phyloP scores from a whole-genome alignment of 164 flowering plant genomes.

The Magnolia kwangsiensis region DNA sequence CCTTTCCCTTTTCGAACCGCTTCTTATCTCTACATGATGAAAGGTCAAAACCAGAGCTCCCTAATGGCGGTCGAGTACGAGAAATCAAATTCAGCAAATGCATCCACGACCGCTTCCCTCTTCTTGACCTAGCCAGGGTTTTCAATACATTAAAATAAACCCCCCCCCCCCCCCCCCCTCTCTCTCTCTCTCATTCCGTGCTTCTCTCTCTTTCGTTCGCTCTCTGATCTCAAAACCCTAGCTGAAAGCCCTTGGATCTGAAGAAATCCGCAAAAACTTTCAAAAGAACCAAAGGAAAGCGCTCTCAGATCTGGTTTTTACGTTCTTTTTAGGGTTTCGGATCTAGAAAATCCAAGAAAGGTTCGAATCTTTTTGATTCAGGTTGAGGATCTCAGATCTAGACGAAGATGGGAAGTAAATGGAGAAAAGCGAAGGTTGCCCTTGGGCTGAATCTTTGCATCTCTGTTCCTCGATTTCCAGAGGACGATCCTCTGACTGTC shows the following conservation, averaged over 20 bases:
- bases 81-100: neutral
- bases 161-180: neutral
- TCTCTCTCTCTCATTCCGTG: neutral
- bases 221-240: neutral
- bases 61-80: conserved; percentile 21
- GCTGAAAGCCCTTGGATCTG: neutral
- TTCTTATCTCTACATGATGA: too few relatives aligned
- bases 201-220: neutral
- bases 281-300: neutral
- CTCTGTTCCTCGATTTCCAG: conserved; percentile 43
- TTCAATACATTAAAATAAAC: neutral
- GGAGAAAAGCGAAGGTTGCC: conserved; percentile 77
- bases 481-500: conserved; percentile 26
- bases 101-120: conserved; percentile 7
- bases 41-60: conserved; percentile 22
- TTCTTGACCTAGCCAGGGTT: conserved; percentile 8
- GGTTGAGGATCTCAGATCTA: neutral
- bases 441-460: conserved; percentile 57
- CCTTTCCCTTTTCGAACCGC: too few relatives aligned
- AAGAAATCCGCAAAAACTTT: too few relatives aligned
- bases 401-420: conserved; percentile 61
- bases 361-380: neutral
- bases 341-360: neutral
- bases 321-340: neutral
- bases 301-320: neutral